Base-by-base conservation (phyloP, 805 yeast genomes). In the Spathaspora hagerdaliae region DNA sequence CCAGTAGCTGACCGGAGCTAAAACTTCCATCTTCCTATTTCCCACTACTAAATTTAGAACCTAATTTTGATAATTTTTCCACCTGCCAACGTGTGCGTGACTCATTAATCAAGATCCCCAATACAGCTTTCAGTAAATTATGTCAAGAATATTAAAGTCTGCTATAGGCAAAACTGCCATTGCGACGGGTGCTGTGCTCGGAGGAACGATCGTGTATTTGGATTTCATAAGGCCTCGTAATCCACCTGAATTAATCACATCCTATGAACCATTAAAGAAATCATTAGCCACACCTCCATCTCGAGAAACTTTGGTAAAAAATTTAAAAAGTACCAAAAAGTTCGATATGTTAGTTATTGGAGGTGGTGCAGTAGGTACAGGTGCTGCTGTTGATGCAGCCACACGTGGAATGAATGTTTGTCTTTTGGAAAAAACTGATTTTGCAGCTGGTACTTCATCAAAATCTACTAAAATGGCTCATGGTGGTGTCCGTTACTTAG, bases 331-430 rank as follows among this genome's bases (percentile, higher is more conserved):
- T 12, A 51, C 67, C 39, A 65, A 78, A 43, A 77, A 83, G 60
- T 83, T 78, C 58, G 97, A 92, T 62, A 77, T 91, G n/a, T 68
- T 91, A 52, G 75, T 91, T 54, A 82, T 92, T 54, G 98, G 98
- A 50, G 97, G 97, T 54, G 98, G 98, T 62, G 97, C 97, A 35
- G 84, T 94, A 12, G 98, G 98, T 51, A 73, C 96, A 5, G 98
- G 97, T 49, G 80, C 88, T 40, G 97, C 97, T 1, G 72, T 91
- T 38, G 98, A 91, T 67, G 97, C 97, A 33, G 79, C 85, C 27
- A 79, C 95, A 37, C 78, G 98, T 65, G 97, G 97, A 40, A 78
- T 90, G 55, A 87, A 88, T 59, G 96, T 89, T 37, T 87, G 95
- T 42, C 65, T 91, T 47, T 77, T 91, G 48, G 98, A 91, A 67